Conservation (phyloP, 768 basidiomycete species). For the Ramaria sp. region DNA sequence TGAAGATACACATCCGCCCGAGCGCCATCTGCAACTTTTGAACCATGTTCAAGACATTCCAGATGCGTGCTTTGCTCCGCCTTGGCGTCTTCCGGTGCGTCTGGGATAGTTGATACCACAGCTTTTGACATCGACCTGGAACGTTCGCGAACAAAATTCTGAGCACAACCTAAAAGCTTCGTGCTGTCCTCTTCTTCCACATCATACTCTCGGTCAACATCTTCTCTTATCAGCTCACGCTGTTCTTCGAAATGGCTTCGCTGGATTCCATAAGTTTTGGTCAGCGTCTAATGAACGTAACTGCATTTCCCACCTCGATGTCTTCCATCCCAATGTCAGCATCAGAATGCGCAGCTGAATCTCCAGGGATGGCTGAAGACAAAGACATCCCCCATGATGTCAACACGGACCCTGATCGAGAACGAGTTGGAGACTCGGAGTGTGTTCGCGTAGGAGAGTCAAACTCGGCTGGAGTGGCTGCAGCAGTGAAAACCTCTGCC, state of each 20-base stretch:
- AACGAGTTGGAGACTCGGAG: not conserved
- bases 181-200: not conserved
- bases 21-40: not conserved
- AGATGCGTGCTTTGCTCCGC: not conserved
- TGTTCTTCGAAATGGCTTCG: not conserved
- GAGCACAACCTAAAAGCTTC: not conserved
- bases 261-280: not conserved
- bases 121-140: not conserved
- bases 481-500: not conserved
- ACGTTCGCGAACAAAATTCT: not conserved
- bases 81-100: not conserved
- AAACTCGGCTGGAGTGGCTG: not conserved
- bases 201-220: not conserved
- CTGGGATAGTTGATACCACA: not conserved
- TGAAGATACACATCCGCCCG: not conserved
- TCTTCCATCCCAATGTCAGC: not conserved
- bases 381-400: not conserved
- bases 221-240: not conserved
- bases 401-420: not conserved
- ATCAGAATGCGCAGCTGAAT: not conserved
- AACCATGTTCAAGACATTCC: not conserved
- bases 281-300: not conserved
- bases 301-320: not conserved
- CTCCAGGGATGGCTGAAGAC: not conserved
- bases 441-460: not conserved